A percentile compares a stretch with the other conserved stretches of the same genome.
Evolutionary conservation across 306 rosid species (phyloP).

Genomic region (Quercus suber): DNA sequence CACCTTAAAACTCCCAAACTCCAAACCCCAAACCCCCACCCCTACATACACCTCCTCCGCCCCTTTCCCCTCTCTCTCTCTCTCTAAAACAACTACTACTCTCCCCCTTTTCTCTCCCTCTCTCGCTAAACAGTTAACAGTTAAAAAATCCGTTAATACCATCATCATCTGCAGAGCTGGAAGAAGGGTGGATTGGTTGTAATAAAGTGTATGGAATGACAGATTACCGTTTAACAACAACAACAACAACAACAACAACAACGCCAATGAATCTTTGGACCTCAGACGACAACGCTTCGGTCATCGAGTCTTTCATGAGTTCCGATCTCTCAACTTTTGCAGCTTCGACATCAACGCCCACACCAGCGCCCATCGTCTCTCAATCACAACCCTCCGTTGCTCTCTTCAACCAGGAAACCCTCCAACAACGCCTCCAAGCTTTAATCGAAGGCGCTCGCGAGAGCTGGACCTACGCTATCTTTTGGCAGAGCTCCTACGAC

Average conservation of each 20-base stretch:
- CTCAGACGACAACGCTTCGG: conserved; percentile 68
- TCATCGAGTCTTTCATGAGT: conserved; percentile 82
- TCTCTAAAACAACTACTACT: no score
- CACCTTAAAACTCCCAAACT: background rate
- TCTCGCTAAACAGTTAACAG: no score
- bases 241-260: conserved; percentile 22
- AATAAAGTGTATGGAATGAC: conserved; percentile 40
- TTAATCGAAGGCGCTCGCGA: conserved; percentile 69
- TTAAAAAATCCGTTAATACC: no score
- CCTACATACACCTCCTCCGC: background rate
- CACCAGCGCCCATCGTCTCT: background rate
- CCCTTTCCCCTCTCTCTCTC: background rate
- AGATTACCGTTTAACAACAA: conserved; percentile 37
- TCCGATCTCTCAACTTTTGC: conserved; percentile 75
- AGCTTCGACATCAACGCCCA: conserved; percentile 29
- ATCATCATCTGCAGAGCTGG: no score
- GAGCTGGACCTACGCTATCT: conserved; percentile 89
- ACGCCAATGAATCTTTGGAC: conserved; percentile 77
- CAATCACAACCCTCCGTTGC: conserved; percentile 29
- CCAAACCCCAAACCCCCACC: background rate
- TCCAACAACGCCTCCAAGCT: conserved; percentile 81
- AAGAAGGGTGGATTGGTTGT: no score
- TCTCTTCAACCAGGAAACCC: conserved; percentile 70
- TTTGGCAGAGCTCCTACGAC: conserved; percentile 88
- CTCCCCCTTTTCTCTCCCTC: no score